Base-by-base conservation (phyloP, 2,329 filamentous ascomycete genomes). In the Blastomyces emzantsi region DNA sequence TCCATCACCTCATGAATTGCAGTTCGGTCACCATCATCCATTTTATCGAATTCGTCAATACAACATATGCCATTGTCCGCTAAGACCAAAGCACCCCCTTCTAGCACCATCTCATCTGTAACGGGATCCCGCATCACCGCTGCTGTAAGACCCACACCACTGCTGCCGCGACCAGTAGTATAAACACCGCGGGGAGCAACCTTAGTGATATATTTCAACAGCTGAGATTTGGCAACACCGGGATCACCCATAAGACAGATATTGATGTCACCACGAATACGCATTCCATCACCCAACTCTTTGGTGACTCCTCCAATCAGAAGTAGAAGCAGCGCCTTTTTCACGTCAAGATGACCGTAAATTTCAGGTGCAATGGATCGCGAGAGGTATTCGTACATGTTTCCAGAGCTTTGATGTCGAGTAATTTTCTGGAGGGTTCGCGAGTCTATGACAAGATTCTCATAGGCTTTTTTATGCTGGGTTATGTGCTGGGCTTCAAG, bases 231-330 rank as follows among this genome's bases (percentile, higher is more conserved):
- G 79, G 94, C 94, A 73, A 99, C 94, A 90, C 94, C 94, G 74
- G 94, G 94, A 73, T 99, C 94, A 83, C 94, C 94, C 94, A 99
- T 99, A 72, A 99, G 80, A 76, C 94, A 97, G 67, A 99, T 88
- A 78, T 99, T 99, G 81, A 99, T 96, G 73, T 99, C 94, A 71
- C 94, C 94, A 83, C 94, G 91, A 74, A 99, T 99, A 72, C 92
- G 89, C 94, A 99, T 97, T 65, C 94, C 94, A 72, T 99, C 94
- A 61, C 92, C 92, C 84, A 97, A 95, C 72, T 94, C 88, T 77
- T 99, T 99, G 3, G 87, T 94, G 1, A 97, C 93, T 79, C 94
- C 94, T 66, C 94, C 94, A 68, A 99, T 96, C 43, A 99, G 85
- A 39, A 97, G 87, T 5, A 99, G 82, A n/a, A 99, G 84, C 15